Base-by-base conservation (phyloP, 768 basidiomycete species). In the Agaricus blazei region DNA sequence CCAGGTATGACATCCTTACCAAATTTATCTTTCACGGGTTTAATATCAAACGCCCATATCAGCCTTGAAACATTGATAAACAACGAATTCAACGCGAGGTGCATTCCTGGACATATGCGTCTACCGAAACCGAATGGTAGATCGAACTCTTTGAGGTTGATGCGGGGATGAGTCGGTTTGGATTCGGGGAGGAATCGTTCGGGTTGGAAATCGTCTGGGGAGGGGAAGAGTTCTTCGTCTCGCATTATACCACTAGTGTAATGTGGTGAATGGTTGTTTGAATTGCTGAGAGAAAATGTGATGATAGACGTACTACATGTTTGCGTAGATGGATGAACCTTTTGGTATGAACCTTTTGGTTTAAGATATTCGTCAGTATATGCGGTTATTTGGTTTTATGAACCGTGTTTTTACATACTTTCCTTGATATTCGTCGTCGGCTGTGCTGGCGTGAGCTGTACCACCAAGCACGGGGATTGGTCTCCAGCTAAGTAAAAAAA, bases 381-480 rank as follows among this genome's bases (percentile, higher is more conserved):
- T 9, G 34, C 34, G 7, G 11, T 12, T 24, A 26, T 27, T 27
- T 24, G 1, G 44, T 11, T 34, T 8, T 5, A 12, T 4, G 12
- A 37, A 26, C 4, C 28, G 15, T 23, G 7, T 6, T 24, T 12
- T 7, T 9, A 36, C 54, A 29, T 34, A 55, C 61, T 66, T 69
- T 4, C 67, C 70, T 0, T 71, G 54, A 56, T 75, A 72, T 0
- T 64, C 63, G 49, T 75, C 73, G 48, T 76, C 74, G 27, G 63
- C 63, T 14, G 60, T 67, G 15, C 64, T 58, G 9, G 65, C 62
- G 56, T 76, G 75, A 0, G 73, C 54, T 2, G 54, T 68, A 11
- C 74, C 62, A 3, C 65, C 72, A 5, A 62, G 58, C 5, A 67
- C 65, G 3, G 65, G 60, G 43, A 68, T 67, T 6, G 64, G 61